Base-by-base conservation (phyloP, 2,329 filamentous ascomycete genomes). In the Anisogramma anomala region DNA sequence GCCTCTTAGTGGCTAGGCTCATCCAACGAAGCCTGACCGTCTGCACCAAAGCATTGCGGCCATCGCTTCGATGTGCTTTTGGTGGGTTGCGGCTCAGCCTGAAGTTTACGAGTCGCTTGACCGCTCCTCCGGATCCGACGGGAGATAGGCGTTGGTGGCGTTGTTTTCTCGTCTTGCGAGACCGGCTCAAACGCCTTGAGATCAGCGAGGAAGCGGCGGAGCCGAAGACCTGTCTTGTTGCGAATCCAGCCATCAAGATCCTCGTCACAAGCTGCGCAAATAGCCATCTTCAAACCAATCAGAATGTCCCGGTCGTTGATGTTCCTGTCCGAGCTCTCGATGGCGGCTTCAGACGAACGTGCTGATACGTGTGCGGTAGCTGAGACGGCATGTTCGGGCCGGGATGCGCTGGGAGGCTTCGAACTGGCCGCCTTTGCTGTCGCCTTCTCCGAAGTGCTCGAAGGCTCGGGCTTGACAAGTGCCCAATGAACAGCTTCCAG, bases 201-300 rank as follows among this genome's bases (percentile, higher is more conserved):
- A 49, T 74, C 71, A 3, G 69, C 70, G 13, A 78, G 53, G 46
- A 77, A 74, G 6, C 65, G 65, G 25, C 74, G 64, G 33, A 77
- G 64, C 11, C 68, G 59, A 18, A 73, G 51, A 0, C 74, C 74
- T 0, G 71, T 75, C 46, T 65, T 64, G 17, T 66, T 57, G 20
- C 64, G 59, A 40, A 78, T 68, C 53, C 67, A 67, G 0, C 62
- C 62, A 51, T 77, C 71, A 2, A 75, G 63, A 26, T 65, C 58
- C 41, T 71, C 65, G 41, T 77, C 67, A 36, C 71, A 74, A 4
- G 72, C 72, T 9, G 73, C 74, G 4, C 68, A 68, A 22, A 70
- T 65, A 4, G 71, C 72, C 28, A 77, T 65, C 45, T 71, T 68
- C 9, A 78, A 56, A 0, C 73, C 74, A 37, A 65, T 62, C 36